Evolutionary conservation across 2,329 filamentous ascomycete species (phyloP).

Genomic region (Ceratocystis variospora): DNA sequence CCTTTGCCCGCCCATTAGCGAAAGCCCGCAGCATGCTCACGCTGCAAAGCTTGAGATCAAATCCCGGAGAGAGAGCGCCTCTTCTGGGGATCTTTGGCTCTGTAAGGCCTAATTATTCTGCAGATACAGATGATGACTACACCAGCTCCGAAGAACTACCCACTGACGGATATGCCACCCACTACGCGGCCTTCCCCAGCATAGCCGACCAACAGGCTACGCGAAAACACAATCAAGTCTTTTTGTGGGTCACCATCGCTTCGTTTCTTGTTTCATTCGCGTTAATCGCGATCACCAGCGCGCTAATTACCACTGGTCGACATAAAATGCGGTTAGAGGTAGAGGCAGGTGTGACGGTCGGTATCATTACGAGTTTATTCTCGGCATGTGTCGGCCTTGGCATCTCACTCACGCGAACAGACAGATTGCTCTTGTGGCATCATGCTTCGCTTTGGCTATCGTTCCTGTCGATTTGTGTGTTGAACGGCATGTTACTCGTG

Average conservation of each 20-base stretch:
- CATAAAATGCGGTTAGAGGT: conserved; percentile 57
- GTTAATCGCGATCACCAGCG: conserved; percentile 49
- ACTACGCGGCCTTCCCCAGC: conserved; percentile 41
- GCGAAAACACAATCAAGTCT: conserved; percentile 39
- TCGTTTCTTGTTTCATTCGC: conserved; percentile 47
- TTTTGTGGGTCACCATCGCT: conserved; percentile 40
- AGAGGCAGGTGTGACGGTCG: conserved; percentile 56
- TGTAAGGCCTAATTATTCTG: not conserved
- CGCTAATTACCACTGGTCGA: conserved; percentile 54
- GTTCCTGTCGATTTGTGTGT: conserved; percentile 29
- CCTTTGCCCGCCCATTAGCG: conserved; percentile 37
- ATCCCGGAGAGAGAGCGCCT: conserved; percentile 24
- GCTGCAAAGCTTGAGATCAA: conserved; percentile 4
- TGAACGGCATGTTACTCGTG: conserved; percentile 33
- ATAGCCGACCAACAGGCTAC: conserved; percentile 37
- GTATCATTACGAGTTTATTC: conserved; percentile 51
- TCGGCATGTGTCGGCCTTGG: conserved; percentile 49
- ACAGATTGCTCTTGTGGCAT: conserved; percentile 31
- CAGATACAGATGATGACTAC: conserved; percentile 28
- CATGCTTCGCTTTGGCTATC: conserved; percentile 30
- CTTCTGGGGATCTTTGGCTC: conserved; percentile 22
- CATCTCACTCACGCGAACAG: conserved; percentile 40
- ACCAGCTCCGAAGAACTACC: conserved; percentile 41
- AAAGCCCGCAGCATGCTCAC: conserved; percentile 40
- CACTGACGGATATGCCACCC: conserved; percentile 37